These are phyloP conservation scores for Cardamine resedifolia DNA, from an alignment of 345 rosid species.

Conservation along the genomic window DNA sequence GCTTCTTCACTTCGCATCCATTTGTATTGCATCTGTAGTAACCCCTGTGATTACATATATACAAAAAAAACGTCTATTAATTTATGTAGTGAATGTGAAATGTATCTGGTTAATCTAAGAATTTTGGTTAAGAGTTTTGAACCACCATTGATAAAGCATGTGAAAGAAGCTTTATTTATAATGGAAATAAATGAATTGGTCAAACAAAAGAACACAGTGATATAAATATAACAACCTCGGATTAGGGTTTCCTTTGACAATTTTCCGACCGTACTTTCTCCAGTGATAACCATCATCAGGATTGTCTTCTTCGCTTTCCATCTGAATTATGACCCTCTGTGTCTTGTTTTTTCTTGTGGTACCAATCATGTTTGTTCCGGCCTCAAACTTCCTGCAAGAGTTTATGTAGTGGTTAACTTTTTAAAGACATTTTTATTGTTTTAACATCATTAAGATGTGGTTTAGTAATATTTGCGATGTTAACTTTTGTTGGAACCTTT, in stretches of 20 bases:
- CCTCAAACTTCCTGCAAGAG: constrained; percentile 9
- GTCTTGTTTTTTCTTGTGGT: neutral
- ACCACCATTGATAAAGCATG: too few species aligned
- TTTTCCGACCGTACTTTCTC: neutral
- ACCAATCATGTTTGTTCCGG: constrained; percentile 20
- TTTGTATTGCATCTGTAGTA: neutral
- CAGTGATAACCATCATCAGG: neutral
- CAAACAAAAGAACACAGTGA: too few species aligned
- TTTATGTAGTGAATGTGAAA: too few species aligned
- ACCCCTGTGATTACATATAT: neutral
- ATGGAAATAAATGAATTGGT: neutral
- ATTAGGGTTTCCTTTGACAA: neutral
- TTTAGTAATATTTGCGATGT: neutral
- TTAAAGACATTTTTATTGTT: neutral
- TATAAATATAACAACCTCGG: neutral
- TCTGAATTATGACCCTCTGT: neutral
- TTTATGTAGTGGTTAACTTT: neutral
- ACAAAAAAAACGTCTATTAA: too few species aligned
- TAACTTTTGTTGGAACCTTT: constrained; percentile 14
- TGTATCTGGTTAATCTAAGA: too few species aligned
- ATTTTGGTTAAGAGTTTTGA: too few species aligned
- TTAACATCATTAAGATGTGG: neutral
- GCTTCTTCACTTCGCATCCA: neutral
- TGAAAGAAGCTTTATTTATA: too few species aligned
- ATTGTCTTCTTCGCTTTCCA: neutral